Evolutionary conservation across 2,329 filamentous ascomycete species (phyloP), one percentile per base, ranked within the genome.

Genomic region (Colletotrichum godetiae): DNA sequence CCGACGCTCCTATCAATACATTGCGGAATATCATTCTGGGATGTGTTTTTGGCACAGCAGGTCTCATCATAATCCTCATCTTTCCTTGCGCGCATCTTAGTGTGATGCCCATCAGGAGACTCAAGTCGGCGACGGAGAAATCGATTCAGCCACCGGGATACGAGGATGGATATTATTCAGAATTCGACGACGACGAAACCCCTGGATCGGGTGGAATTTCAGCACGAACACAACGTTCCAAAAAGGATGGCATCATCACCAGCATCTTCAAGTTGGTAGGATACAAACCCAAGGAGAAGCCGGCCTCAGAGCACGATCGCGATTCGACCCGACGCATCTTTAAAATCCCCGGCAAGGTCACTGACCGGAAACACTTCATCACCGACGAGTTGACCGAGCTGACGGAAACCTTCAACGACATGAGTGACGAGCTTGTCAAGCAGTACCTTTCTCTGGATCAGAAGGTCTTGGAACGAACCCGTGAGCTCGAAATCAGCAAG

Each of bases 391-490:
- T 93, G 35, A 97, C 95, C 0, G 95, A 97, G 79, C 87, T 97
- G 15, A 97, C 94, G 0, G 86, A 86, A 52, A 97, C 94, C 0
- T 98, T 97, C 85, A 98, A 98, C 79, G 93, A 95, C 78, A 98
- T 98, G 95, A 94, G 93, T 1, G 94, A 97, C 75, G 95, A 98
- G 82, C 85, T 98, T 57, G 89, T 94, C 78, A 93, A 94, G 83
- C 95, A 98, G 78, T 98, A 98, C 79, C 91, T 92, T 35, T 92
- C 91, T 12, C 86, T 98, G 1, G 95, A 98, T 80, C 92, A 96
- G 69, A 92, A 96, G 77, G 95, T 98, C 1, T 90, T 90, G 7
- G 92, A 95, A 80, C 89, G 95, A 68, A 98, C 95, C 0, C 90
- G 90, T 46, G 94, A 98, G 81, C 86, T 98, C 0, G 95, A 97